Evolutionary conservation across 1,139 yeast species (phyloP).

Genomic region (Pichia sp.): DNA sequence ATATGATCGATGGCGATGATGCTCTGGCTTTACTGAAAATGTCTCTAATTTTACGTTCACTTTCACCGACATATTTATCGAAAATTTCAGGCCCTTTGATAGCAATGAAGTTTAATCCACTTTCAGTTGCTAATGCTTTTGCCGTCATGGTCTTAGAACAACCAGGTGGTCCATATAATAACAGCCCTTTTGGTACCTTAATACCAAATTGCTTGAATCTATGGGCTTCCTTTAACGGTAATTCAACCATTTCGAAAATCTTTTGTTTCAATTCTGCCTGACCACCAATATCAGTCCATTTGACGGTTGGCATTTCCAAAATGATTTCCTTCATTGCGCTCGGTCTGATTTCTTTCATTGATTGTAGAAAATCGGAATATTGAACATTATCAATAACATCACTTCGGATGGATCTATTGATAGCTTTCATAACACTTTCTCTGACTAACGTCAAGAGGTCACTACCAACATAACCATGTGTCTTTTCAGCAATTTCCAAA

Average conservation of each 20-base stretch:
- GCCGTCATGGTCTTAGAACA: conserved; percentile 93
- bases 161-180: conserved; percentile 94
- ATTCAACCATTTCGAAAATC: conserved; percentile 80
- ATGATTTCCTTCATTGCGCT: conserved; percentile 96
- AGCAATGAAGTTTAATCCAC: conserved; percentile 85
- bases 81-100: conserved; percentile 95
- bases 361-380: conserved; percentile 47
- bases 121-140: conserved; percentile 90
- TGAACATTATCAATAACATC: background rate
- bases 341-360: conserved; percentile 76
- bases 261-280: conserved; percentile 75
- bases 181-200: conserved; percentile 83
- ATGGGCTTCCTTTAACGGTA: conserved; percentile 80
- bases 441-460: conserved; percentile 82
- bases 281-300: conserved; percentile 96
- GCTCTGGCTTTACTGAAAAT: conserved; percentile 87
- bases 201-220: conserved; percentile 74
- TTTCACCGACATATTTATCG: conserved; percentile 91
- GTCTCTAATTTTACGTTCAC: conserved; percentile 83
- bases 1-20: conserved; percentile 86
- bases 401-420: conserved; percentile 36
- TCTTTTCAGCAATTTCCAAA: conserved; percentile 50
- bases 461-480: conserved; percentile 78
- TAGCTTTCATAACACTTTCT: conserved; percentile 82
- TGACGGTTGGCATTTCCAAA: conserved; percentile 87